Evolutionary conservation across 2,329 filamentous ascomycete species (phyloP), one percentile per base, ranked within the genome.

Genomic region (Colletotrichum eremochloae): DNA sequence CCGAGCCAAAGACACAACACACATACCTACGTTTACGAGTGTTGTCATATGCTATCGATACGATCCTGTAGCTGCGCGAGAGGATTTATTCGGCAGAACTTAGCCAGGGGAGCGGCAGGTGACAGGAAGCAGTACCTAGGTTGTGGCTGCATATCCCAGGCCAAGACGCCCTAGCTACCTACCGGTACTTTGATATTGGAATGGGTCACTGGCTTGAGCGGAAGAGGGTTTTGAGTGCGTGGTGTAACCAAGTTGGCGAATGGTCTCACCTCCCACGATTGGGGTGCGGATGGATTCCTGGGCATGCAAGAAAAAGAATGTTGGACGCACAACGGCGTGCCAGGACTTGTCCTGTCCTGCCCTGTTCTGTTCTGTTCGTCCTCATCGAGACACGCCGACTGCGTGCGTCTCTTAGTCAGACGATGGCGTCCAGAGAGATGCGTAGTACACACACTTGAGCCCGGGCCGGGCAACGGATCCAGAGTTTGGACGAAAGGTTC

Each of bases 401-500:
- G 44, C 44, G 58, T 48, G 44, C 60, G 44, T 50, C 31, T 24
- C 44, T 50, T n/a, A 62, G 64, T 44, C 40, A 38, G 64, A 44
- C 56, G 33, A 58, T 56, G 33, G 58, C 66, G 53, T 68, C 48
- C 50, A 52, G 58, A 56, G 24, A 24, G 24, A 24, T 24, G 24
- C 1, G 24, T 24, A 24, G 24, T 38, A 42, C 48, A 42, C 24
- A 62, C 64, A 5, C 42, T 52, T 24, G 64, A 31, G 48, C 50
- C 29, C n/a, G 24, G 31, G 48, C 40, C 62, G 52, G 63, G 20
- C 57, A 48, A 68, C 64, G 46, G 53, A 38, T 46, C 52, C 36
- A 67, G 53, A 44, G 70, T 65, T 55, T 64, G 61, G 55, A 53
- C 50, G 42, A 68, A 71, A 71, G 56, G 63, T 68, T 68, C n/a